Evolutionary conservation across 768 basidiomycete species (phyloP).

Genomic region (Trametes villosa): DNA sequence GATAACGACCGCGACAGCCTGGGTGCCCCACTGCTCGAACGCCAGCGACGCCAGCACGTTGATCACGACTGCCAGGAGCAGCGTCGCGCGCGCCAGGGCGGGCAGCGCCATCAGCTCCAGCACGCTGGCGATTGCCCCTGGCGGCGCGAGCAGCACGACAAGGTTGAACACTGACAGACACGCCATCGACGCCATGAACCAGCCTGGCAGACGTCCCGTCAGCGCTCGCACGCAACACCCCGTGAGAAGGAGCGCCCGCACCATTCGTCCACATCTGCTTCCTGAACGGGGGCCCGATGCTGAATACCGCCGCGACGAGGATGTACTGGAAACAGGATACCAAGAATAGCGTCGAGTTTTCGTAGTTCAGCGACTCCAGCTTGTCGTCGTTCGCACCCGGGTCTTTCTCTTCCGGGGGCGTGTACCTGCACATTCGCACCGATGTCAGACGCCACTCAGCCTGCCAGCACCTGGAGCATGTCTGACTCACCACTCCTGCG

Average conservation of each 20-base stretch:
- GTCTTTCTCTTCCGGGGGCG: slow-evolving; percentile 56
- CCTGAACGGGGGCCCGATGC: slow-evolving; percentile 96
- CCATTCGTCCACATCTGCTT: slow-evolving; percentile 96
- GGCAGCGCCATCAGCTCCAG: slow-evolving; percentile 83
- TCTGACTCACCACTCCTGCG: slow-evolving; percentile 74
- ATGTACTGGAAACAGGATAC: slow-evolving; percentile 99
- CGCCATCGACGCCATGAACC: slow-evolving; percentile 81
- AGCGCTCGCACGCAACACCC: background rate
- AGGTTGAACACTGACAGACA: slow-evolving; percentile 74
- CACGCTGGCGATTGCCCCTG: slow-evolving; percentile 56
- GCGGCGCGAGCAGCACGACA: slow-evolving; percentile 75
- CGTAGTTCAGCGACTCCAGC: slow-evolving; percentile 84
- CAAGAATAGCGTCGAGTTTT: slow-evolving; percentile 91
- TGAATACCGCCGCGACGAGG: slow-evolving; percentile 94
- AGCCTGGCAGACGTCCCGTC: slow-evolving; percentile 37
- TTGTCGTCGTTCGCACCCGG: slow-evolving; percentile 59
- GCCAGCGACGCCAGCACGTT: slow-evolving; percentile 75
- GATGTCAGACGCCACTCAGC: slow-evolving; percentile 9
- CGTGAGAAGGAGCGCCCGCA: slow-evolving; percentile 40
- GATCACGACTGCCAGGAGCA: slow-evolving; percentile 66
- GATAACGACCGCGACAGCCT: slow-evolving; percentile 57
- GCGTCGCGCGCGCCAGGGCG: slow-evolving; percentile 62
- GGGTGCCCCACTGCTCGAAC: slow-evolving; percentile 81
- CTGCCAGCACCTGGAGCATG: background rate
- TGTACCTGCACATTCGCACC: slow-evolving; percentile 61